A percentile compares a stretch with the other conserved stretches of the same genome.
Evolutionary conservation across 2,329 filamentous ascomycete genomes (phyloP).

Genomic region (Beauveria brongniartii): DNA sequence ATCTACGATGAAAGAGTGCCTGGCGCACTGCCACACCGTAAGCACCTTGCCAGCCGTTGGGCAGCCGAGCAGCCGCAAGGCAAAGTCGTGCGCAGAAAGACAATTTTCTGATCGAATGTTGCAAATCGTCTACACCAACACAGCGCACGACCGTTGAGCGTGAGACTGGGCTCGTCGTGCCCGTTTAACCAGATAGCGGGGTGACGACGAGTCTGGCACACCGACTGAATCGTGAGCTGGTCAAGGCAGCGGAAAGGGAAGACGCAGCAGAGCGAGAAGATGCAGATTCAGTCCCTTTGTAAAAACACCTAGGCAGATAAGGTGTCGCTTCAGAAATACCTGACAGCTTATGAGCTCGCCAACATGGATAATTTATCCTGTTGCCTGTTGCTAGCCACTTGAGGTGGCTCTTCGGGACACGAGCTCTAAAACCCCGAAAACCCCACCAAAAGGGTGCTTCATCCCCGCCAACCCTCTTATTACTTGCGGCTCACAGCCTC

Average conservation of each 20-base stretch:
- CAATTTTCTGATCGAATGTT: not conserved
- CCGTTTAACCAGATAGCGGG: not conserved
- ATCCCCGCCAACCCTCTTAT: not conserved
- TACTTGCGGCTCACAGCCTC: not conserved
- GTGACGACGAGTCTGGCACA: not conserved
- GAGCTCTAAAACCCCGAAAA: not conserved
- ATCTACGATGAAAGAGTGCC: not conserved
- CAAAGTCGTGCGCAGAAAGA: not conserved
- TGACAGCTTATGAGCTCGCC: not conserved
- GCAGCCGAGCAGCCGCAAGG: not conserved
- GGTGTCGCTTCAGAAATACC: not conserved
- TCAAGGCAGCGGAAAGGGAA: not conserved
- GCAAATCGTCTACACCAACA: not conserved
- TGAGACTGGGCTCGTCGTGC: not conserved
- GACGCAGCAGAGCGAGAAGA: not conserved
- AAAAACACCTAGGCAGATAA: constrained; percentile 3
- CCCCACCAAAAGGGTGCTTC: not conserved
- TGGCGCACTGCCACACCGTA: not conserved
- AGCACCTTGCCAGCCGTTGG: not conserved
- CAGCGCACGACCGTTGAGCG: not conserved
- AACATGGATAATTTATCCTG: not conserved
- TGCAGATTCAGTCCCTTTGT: not conserved
- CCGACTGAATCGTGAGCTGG: not conserved
- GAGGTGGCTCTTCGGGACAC: not conserved
- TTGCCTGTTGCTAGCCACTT: constrained; percentile 7